Evolutionary conservation across 2,329 filamentous ascomycete species (phyloP).

Genomic region (Rhynchosporium graminicola): DNA sequence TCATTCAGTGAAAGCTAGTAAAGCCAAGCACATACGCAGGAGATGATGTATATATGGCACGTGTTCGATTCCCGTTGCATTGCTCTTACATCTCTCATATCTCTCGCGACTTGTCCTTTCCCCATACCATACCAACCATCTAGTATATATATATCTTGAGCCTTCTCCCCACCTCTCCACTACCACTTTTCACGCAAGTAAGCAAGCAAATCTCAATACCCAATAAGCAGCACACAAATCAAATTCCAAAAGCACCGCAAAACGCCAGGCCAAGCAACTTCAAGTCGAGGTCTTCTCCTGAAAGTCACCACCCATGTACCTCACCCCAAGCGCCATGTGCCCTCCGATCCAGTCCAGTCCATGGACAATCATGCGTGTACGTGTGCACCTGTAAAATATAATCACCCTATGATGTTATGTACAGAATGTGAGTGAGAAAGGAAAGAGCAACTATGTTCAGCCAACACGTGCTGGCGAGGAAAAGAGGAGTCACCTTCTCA

Average conservation of each 20-base stretch:
- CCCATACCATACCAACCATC: no score
- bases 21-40: no score
- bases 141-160: no score
- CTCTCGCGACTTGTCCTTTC: no score
- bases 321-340: background rate
- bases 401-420: background rate
- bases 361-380: conserved; percentile 3
- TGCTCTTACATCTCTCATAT: no score
- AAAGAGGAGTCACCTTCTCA: no score
- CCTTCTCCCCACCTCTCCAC: background rate
- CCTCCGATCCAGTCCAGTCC: background rate
- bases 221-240: background rate
- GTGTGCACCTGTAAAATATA: background rate
- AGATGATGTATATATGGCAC: no score
- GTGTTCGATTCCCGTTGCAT: no score
- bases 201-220: no score
- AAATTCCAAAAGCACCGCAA: background rate
- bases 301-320: background rate
- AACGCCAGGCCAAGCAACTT: background rate
- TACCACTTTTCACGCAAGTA: background rate
- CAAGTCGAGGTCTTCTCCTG: background rate
- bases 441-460: background rate
- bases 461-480: background rate
- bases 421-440: background rate
- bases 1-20: no score